Conservation (phyloP, 257 asterid genomes). For the Fraxinus excelsior region DNA sequence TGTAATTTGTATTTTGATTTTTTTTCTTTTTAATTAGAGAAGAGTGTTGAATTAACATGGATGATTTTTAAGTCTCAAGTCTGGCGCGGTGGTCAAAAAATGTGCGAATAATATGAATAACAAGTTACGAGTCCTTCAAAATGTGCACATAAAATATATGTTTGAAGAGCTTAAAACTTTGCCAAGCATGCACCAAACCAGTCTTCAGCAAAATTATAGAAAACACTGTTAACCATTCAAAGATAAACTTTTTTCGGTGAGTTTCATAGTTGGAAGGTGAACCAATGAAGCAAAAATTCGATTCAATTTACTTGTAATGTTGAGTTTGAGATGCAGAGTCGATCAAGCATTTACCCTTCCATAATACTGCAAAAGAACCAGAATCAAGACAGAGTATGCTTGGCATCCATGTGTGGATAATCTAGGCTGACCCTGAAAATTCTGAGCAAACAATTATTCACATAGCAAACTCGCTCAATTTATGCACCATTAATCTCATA, state of each 20-base stretch:
- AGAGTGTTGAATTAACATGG: too few relatives aligned
- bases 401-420: neutral
- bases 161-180: too few relatives aligned
- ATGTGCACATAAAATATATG: too few relatives aligned
- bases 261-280: neutral
- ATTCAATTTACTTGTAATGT: neutral
- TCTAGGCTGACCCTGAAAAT: neutral
- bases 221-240: too few relatives aligned
- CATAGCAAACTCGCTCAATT: too few relatives aligned
- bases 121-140: too few relatives aligned
- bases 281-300: too few relatives aligned
- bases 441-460: neutral
- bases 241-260: neutral
- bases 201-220: neutral
- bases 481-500: too few relatives aligned
- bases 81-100: neutral
- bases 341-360: neutral
- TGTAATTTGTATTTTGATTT: too few relatives aligned
- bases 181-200: too few relatives aligned
- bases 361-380: neutral
- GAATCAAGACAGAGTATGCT: neutral
- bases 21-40: too few relatives aligned
- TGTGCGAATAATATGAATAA: neutral
- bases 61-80: neutral
- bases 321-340: neutral